Evolutionary conservation across 768 basidiomycete species (phyloP).

Genomic region (Cystobasidium tubakii): DNA sequence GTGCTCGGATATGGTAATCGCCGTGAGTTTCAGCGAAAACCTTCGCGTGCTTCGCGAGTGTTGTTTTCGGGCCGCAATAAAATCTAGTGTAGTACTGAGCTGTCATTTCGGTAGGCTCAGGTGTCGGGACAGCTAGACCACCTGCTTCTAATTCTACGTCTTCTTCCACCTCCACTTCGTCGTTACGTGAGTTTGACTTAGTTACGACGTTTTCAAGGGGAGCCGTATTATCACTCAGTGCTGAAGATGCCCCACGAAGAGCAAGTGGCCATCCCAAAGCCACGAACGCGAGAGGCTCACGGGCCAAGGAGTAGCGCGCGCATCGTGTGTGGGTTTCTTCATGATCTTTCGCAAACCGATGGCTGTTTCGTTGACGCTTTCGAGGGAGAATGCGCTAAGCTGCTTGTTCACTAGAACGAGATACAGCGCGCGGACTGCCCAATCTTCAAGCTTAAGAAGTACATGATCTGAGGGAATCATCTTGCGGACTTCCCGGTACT

Average conservation of each 20-base stretch:
- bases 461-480: not conserved
- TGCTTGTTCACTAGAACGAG: not conserved
- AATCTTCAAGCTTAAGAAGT: not conserved
- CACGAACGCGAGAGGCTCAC: not conserved
- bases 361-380: not conserved
- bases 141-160: too few relatives aligned
- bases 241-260: not conserved
- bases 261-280: not conserved
- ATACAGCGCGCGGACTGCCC: not conserved
- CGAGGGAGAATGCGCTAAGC: not conserved
- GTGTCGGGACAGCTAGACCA: too few relatives aligned
- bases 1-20: not conserved
- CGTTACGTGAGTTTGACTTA: too few relatives aligned
- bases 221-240: not conserved
- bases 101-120: too few relatives aligned
- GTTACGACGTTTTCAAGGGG: too few relatives aligned
- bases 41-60: not conserved
- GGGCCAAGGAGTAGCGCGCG: not conserved
- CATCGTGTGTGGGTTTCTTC: not conserved
- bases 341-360: not conserved
- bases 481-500: not conserved
- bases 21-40: not conserved
- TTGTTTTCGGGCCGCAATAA: not conserved
- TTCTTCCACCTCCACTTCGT: too few relatives aligned
- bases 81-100: not conserved